Percentiles rank a stretch among this genome's conserved stretches.
Conservation (phyloP, 2,329 filamentous ascomycete genomes). For the Fusarium mundagurra region DNA sequence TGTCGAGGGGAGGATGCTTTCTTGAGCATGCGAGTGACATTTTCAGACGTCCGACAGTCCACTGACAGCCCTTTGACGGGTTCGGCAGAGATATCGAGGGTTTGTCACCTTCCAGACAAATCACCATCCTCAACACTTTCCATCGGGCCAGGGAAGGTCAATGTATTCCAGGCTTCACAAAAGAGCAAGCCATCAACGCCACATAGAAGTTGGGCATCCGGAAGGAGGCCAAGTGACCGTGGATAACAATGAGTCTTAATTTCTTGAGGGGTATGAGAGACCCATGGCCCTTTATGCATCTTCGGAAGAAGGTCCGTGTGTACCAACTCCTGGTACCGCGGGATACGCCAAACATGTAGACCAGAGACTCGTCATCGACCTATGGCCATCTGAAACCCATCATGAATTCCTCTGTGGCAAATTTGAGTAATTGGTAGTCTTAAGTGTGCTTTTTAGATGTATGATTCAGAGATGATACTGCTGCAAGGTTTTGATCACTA, state of each 20-base stretch:
- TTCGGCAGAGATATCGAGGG: not conserved
- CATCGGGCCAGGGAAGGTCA: not conserved
- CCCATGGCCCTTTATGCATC: rapidly evolving
- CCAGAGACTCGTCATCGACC: not conserved
- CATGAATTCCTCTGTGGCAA: not conserved
- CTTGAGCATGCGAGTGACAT: not conserved
- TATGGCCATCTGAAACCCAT: not conserved
- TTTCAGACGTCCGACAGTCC: not conserved
- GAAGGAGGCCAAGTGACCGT: not conserved
- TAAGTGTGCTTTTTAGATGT: not conserved
- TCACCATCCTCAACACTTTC: not conserved
- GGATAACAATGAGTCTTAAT: not conserved
- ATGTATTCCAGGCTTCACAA: not conserved
- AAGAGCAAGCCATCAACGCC: not conserved
- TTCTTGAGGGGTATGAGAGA: not conserved
- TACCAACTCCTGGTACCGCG: not conserved
- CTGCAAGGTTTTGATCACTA: rapidly evolving
- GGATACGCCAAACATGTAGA: not conserved
- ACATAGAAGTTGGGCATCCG: not conserved
- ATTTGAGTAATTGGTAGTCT: rapidly evolving
- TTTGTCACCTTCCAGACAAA: not conserved
- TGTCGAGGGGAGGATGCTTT: not conserved
- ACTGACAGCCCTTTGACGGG: not conserved
- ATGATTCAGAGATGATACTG: not conserved
- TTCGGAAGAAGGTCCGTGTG: not conserved